These are phyloP conservation scores for Rhodotorula mucilaginosa DNA, from an alignment of 1,284 basidiomycete genomes.

Conservation along the genomic window DNA sequence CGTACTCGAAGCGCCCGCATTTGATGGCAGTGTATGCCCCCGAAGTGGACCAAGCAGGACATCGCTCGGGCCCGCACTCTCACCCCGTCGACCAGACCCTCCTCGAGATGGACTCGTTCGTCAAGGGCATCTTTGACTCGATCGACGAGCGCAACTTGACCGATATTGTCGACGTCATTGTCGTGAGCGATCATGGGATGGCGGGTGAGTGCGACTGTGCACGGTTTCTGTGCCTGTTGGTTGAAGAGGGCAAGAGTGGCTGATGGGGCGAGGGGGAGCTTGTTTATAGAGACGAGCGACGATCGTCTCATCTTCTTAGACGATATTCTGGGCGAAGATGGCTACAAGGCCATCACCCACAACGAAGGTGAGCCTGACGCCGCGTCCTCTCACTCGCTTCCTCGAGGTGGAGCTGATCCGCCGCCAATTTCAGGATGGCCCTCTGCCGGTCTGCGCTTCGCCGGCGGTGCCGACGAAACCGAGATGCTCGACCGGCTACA, in stretches of 20 bases:
- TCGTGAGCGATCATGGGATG: constrained; percentile 94
- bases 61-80: constrained; percentile 71
- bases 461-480: constrained; percentile 57
- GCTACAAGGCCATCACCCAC: constrained; percentile 62
- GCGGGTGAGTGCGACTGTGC: constrained; percentile 6
- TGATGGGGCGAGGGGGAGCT: neutral
- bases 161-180: constrained; percentile 79
- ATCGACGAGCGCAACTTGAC: constrained; percentile 71
- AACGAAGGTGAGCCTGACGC: constrained; percentile 60
- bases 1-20: constrained; percentile 33
- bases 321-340: constrained; percentile 70
- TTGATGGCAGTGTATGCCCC: constrained; percentile 66
- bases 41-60: constrained; percentile 60
- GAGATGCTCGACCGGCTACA: constrained; percentile 59
- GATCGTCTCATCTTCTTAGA: constrained; percentile 75
- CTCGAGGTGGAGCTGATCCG: neutral
- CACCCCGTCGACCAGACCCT: constrained; percentile 68
- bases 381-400: neutral
- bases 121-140: constrained; percentile 62
- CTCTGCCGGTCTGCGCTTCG: constrained; percentile 75
- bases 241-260: neutral
- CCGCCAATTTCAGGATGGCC: constrained; percentile 64
- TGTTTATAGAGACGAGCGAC: constrained; percentile 62
- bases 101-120: constrained; percentile 67
- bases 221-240: neutral